phyloP scores from a whole-genome alignment of 352 stramenopile genomes.

The Pythium apleroticum region DNA sequence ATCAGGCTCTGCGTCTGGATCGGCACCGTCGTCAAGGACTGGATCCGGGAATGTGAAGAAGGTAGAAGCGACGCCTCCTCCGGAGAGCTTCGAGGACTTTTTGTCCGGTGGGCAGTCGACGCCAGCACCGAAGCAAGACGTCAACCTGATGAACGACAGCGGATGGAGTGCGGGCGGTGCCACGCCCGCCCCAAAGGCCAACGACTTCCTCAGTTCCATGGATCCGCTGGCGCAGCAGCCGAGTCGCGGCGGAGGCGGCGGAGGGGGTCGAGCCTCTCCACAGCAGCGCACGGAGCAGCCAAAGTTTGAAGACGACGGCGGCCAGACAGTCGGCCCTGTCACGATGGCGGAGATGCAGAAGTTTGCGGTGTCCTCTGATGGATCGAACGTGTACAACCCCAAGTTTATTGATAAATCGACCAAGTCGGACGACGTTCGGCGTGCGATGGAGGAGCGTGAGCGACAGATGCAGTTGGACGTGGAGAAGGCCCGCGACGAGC shows the following conservation, averaged over 20 bases:
- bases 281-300: slow-evolving; percentile 37
- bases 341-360: slow-evolving; percentile 83
- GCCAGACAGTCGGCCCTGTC: slow-evolving; percentile 79
- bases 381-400: slow-evolving; percentile 86
- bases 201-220: slow-evolving; percentile 63
- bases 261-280: neutral
- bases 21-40: slow-evolving; percentile 35
- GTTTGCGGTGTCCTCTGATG: slow-evolving; percentile 67
- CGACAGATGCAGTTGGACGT: slow-evolving; percentile 68
- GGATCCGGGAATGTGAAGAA: slow-evolving; percentile 35
- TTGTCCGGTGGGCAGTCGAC: slow-evolving; percentile 52
- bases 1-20: slow-evolving; percentile 10
- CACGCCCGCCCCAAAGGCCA: slow-evolving; percentile 27
- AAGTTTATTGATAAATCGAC: slow-evolving; percentile 82
- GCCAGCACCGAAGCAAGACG: slow-evolving; percentile 28
- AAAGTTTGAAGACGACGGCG: slow-evolving; percentile 79
- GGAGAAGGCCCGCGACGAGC: slow-evolving; percentile 68
- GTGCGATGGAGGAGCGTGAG: slow-evolving; percentile 85
- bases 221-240: slow-evolving; percentile 50
- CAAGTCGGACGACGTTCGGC: slow-evolving; percentile 72
- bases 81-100: slow-evolving; percentile 73
- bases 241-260: slow-evolving; percentile 6
- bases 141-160: slow-evolving; percentile 77
- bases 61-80: slow-evolving; percentile 24
- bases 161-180: slow-evolving; percentile 36